Evolutionary conservation across 208 protist genomes (phyloP).

Genomic region (Leishmania arabica): DNA sequence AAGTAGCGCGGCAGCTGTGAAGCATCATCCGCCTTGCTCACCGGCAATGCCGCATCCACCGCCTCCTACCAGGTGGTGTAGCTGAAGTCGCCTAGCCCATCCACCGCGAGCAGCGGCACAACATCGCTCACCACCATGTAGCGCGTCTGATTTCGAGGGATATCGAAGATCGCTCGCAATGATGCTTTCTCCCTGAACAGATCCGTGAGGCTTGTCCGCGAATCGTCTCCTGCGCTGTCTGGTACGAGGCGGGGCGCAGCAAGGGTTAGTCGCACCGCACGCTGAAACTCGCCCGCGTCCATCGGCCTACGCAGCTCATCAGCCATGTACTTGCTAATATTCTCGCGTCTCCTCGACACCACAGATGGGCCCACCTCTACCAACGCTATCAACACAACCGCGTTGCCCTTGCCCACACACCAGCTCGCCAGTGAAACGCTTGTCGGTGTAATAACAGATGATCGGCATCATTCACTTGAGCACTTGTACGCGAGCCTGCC

Average conservation of each 20-base stretch:
- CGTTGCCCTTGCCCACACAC: constrained; percentile 10
- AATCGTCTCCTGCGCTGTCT: neutral
- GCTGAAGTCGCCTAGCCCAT: neutral
- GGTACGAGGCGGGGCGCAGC: neutral
- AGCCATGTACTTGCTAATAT: constrained; percentile 21
- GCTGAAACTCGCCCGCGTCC: neutral
- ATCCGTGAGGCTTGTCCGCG: neutral
- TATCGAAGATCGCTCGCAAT: neutral
- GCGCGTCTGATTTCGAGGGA: neutral
- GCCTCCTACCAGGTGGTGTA: constrained; percentile 11
- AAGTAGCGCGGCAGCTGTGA: constrained; percentile 25
- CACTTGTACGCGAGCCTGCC: constrained; percentile 17
- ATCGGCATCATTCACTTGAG: neutral
- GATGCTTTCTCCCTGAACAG: neutral
- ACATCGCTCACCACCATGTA: constrained; percentile 14
- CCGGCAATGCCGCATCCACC: constrained; percentile 14
- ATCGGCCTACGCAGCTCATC: constrained; percentile 12
- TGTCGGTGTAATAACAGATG: neutral
- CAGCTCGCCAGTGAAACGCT: neutral
- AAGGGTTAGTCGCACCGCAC: neutral
- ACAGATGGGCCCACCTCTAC: constrained; percentile 29
- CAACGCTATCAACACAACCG: constrained; percentile 5
- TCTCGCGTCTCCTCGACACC: constrained; percentile 7
- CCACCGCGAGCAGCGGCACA: neutral
- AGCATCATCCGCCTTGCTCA: constrained; percentile 8